Percentiles rank a stretch among this genome's conserved stretches.
phyloP scores from a whole-genome alignment of 108 stramenopile genomes.

The Phaeodactylum tricornutum region DNA sequence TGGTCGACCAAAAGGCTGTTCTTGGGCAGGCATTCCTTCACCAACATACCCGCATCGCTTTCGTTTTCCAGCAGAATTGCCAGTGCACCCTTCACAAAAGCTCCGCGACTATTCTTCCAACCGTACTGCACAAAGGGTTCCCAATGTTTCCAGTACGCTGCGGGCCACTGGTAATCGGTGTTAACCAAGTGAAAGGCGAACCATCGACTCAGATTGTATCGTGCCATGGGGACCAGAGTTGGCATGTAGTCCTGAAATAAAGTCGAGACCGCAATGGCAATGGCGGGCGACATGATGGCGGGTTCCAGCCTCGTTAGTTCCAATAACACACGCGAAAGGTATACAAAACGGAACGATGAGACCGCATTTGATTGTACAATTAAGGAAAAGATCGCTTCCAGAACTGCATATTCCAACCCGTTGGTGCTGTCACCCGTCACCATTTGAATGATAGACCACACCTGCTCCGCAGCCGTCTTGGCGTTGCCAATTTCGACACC shows the following conservation, averaged over 20 bases:
- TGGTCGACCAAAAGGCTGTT: slow-evolving; percentile 17
- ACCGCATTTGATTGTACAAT: slow-evolving; percentile 53
- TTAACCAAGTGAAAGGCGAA: slow-evolving; percentile 76
- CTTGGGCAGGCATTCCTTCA: slow-evolving; percentile 30
- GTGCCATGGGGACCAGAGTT: slow-evolving; percentile 47
- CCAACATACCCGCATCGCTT: slow-evolving; percentile 20
- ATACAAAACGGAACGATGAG: slow-evolving; percentile 47
- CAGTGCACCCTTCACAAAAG: slow-evolving; percentile 31
- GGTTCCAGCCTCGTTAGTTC: slow-evolving; percentile 72
- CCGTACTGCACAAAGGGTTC: slow-evolving; percentile 34
- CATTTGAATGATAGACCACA: slow-evolving; percentile 45
- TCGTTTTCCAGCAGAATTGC: slow-evolving; percentile 21
- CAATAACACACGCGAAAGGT: slow-evolving; percentile 62
- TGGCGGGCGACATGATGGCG: slow-evolving; percentile 47
- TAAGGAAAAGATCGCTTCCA: slow-evolving; percentile 62
- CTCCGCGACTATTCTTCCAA: slow-evolving; percentile 52
- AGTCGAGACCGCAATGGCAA: slow-evolving; percentile 54
- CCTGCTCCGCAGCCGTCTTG: slow-evolving; percentile 65
- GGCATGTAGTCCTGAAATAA: slow-evolving; percentile 72
- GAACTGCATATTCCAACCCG: slow-evolving; percentile 62
- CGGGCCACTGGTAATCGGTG: slow-evolving; percentile 81
- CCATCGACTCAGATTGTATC: slow-evolving; percentile 70
- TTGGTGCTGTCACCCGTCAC: slow-evolving; percentile 14
- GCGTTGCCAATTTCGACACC: slow-evolving; percentile 55
- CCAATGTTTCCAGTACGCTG: slow-evolving; percentile 74